Evolutionary conservation across 2,329 filamentous ascomycete species (phyloP).

Genomic region (Lecanicillium sp.): DNA sequence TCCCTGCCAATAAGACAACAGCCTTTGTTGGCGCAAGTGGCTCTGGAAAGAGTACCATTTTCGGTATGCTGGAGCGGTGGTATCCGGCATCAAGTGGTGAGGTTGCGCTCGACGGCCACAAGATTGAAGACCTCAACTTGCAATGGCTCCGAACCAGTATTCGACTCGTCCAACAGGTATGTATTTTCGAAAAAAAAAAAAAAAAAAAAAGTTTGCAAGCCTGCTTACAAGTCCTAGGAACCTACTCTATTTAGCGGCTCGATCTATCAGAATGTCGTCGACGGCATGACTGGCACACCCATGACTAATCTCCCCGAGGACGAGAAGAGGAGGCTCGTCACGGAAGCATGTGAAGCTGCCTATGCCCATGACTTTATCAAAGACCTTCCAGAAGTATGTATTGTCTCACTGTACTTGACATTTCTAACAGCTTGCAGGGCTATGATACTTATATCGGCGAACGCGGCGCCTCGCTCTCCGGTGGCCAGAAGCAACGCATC

Average conservation of each 20-base stretch:
- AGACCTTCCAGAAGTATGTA: conserved; percentile 30
- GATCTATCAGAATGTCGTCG: conserved; percentile 43
- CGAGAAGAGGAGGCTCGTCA: conserved; percentile 34
- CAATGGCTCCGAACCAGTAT: conserved; percentile 46
- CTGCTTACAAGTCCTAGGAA: conserved; percentile 28
- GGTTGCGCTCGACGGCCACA: conserved; percentile 35
- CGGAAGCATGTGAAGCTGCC: conserved; percentile 39
- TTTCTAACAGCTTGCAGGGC: conserved; percentile 22
- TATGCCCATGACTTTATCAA: conserved; percentile 46
- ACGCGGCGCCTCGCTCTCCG: conserved; percentile 55
- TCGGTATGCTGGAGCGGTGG: conserved; percentile 51
- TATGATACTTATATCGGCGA: conserved; percentile 58
- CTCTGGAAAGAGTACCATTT: conserved; percentile 49
- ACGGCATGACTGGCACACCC: conserved; percentile 32
- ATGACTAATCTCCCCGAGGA: conserved; percentile 28
- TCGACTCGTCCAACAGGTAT: conserved; percentile 37
- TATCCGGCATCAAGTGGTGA: conserved; percentile 40
- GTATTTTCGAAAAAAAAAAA: background rate
- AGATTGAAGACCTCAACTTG: conserved; percentile 35
- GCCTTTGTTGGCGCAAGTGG: conserved; percentile 51
- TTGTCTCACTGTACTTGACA: background rate
- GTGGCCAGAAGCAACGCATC: conserved; percentile 59
- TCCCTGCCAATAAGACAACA: conserved; percentile 38
- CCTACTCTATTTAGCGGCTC: conserved; percentile 44
- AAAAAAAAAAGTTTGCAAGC: background rate